A percentile compares a stretch with the other conserved stretches of the same genome.
These are phyloP conservation scores for Microdochium trichocladiopsis DNA, from an alignment of 2,329 filamentous ascomycete genomes.

Conservation along the genomic window DNA sequence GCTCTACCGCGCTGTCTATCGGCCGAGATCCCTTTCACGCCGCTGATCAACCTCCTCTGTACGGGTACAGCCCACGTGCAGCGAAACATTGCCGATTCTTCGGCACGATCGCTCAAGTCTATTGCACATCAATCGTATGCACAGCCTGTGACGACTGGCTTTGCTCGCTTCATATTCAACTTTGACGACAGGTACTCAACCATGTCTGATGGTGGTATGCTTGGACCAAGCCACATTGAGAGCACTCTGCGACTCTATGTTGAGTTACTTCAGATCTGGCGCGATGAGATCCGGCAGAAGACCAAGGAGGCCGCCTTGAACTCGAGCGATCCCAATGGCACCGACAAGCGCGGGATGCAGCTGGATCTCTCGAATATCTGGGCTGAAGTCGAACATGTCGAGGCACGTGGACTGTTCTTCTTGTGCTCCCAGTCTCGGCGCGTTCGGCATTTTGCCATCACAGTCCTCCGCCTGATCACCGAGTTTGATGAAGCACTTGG, in stretches of 20 bases:
- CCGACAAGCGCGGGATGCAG: conserved; percentile 67
- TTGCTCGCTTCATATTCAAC: conserved; percentile 96
- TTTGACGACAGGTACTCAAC: conserved; percentile 97
- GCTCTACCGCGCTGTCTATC: conserved; percentile 91
- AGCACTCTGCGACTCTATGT: conserved; percentile 89
- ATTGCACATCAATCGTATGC: conserved; percentile 91
- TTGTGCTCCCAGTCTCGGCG: conserved; percentile 89
- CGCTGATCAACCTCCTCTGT: conserved; percentile 88
- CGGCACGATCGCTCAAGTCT: conserved; percentile 86
- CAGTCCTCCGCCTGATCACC: conserved; percentile 81
- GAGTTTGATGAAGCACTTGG: conserved; percentile 89
- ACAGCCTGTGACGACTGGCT: conserved; percentile 92
- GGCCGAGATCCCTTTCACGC: conserved; percentile 84
- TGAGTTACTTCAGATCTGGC: conserved; percentile 92
- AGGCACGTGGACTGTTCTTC: conserved; percentile 95
- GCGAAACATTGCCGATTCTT: conserved; percentile 83
- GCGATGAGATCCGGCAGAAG: conserved; percentile 88
- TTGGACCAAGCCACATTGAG: conserved; percentile 90
- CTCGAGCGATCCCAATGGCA: conserved; percentile 50
- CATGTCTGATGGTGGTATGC: conserved; percentile 95
- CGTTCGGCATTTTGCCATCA: conserved; percentile 86
- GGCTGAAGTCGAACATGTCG: conserved; percentile 92
- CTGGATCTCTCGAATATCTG: conserved; percentile 83
- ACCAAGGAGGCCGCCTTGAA: conserved; percentile 66
- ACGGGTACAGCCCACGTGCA: conserved; percentile 96